A percentile compares a stretch with the other conserved stretches of the same genome.
These are phyloP conservation scores for Erodium texanum DNA, from an alignment of 441 rosid species.

Conservation along the genomic window DNA sequence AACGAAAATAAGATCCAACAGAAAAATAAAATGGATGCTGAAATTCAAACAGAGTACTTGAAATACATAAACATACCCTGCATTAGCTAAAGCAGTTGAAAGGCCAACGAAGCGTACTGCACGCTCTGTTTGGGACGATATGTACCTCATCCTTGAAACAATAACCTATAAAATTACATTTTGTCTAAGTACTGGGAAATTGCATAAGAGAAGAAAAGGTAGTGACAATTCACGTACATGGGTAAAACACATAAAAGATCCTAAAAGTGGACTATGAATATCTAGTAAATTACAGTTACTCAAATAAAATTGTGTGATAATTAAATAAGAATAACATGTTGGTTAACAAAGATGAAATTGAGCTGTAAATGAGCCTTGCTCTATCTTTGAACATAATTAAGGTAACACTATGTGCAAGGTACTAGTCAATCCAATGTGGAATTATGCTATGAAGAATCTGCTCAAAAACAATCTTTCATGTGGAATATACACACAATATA, in stretches of 20 bases:
- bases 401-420: not conserved
- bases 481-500: not conserved
- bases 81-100: slow-evolving; percentile 98
- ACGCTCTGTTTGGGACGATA: slow-evolving; percentile 97
- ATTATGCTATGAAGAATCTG: not conserved
- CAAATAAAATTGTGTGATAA: not conserved
- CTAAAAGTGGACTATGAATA: slow-evolving; percentile 3
- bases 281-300: slow-evolving; percentile 4
- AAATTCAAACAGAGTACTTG: slow-evolving; percentile 5
- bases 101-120: slow-evolving; percentile 89
- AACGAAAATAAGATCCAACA: not conserved
- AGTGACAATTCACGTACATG: not conserved
- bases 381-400: not conserved
- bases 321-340: slow-evolving; percentile 8
- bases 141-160: slow-evolving; percentile 99
- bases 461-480: not conserved
- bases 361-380: not conserved
- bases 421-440: not conserved
- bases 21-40: slow-evolving; percentile 2
- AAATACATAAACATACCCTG: slow-evolving; percentile 47
- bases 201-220: not conserved
- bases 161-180: slow-evolving; percentile 53
- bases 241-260: not conserved
- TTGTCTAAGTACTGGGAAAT: not conserved
- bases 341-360: not conserved